These are phyloP conservation scores for Chytriomyces hyalinus DNA, from an alignment of 192 early-diverging fungal species.

Conservation along the genomic window DNA sequence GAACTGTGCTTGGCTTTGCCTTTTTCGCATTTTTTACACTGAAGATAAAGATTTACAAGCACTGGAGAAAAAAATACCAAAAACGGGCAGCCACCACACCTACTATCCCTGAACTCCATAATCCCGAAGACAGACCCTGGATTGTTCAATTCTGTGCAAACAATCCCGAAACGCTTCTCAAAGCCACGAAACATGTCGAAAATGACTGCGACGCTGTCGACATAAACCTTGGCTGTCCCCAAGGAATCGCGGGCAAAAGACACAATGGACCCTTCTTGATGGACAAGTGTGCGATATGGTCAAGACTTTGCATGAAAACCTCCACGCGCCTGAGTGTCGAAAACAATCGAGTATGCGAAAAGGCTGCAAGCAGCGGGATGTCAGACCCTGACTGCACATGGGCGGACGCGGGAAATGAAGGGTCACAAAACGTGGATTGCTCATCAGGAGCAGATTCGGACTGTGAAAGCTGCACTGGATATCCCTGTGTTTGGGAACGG, in stretches of 20 bases:
- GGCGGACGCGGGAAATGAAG: constrained; percentile 94
- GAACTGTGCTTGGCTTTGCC: no score
- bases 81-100: no score
- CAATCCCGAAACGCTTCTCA: constrained; percentile 81
- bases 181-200: constrained; percentile 82
- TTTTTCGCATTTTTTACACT: no score
- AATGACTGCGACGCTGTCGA: constrained; percentile 91
- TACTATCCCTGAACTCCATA: no score
- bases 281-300: constrained; percentile 77
- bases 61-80: no score
- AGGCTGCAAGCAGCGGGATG: constrained; percentile 94
- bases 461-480: constrained; percentile 75
- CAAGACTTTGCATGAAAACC: constrained; percentile 74
- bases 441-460: constrained; percentile 91
- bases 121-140: constrained; percentile 79
- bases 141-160: constrained; percentile 98
- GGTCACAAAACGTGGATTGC: constrained; percentile 95
- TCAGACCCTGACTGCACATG: constrained; percentile 91
- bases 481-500: constrained; percentile 98
- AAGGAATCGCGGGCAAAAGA: constrained; percentile 89
- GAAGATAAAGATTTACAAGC: no score
- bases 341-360: constrained; percentile 91
- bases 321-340: constrained; percentile 85
- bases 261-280: constrained; percentile 92
- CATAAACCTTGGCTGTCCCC: constrained; percentile 96